Base-by-base conservation (phyloP, 2,329 filamentous ascomycete genomes). In the Thielaviopsis cerberus region DNA sequence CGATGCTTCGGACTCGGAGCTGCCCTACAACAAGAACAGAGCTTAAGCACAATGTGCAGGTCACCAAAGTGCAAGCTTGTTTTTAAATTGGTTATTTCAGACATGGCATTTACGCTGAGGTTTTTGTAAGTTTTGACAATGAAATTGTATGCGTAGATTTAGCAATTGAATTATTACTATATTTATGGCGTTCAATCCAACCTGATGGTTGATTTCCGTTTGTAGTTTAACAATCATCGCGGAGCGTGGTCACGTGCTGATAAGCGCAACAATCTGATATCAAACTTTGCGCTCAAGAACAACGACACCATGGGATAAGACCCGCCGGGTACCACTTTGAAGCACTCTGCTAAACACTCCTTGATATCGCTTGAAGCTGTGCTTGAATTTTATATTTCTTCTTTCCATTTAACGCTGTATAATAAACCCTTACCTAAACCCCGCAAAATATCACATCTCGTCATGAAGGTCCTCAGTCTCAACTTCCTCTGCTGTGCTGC, bases 401-500 rank as follows among this genome's bases (percentile, higher is more conserved):
- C n/a, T n/a, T n/a, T n/a, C n/a, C n/a, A n/a, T n/a, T n/a, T n/a
- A n/a, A n/a, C n/a, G n/a, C n/a, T n/a, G n/a, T n/a, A n/a, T n/a
- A n/a, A n/a, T n/a, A n/a, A n/a, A n/a, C n/a, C n/a, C n/a, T n/a
- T n/a, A n/a, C n/a, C n/a, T 52, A 54, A 23, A 27, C 34, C 17
- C 17, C 41, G n/a, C n/a, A n/a, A n/a, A n/a, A n/a, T n/a, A 20
- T 15, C 48, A 53, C 51, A 54, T 60, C 30, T 20, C 50, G 61
- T 59, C 59, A 98, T 98, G 92, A 97, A 97, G 72, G 76, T 97
- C 62, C 81, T 97, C 56, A 96, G 89, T 61, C 83, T 94, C 66
- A 97, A 97, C 73, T 98, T 98, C 72, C 76, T 97, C 63, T 92
- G 88, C 66, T 98, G 92, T 76, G 91, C 92, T 62, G 86, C 94